Percentiles rank a stretch among this genome's conserved stretches.
Conservation (phyloP, 140 eudicot species). For the Cichorium intybus region DNA sequence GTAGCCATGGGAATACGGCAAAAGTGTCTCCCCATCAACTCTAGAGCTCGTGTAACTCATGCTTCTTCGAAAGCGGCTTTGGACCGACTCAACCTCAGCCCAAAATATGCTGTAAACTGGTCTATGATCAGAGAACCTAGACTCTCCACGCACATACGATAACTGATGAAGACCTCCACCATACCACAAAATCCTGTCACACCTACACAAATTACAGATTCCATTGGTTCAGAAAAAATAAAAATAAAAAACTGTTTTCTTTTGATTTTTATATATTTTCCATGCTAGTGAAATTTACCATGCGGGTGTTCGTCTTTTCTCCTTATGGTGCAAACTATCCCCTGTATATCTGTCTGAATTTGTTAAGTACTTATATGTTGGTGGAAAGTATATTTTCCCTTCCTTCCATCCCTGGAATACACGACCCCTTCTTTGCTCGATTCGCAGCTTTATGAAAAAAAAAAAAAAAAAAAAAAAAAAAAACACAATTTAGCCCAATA, state of each 20-base stretch:
- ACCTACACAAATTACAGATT: slow-evolving; percentile 41
- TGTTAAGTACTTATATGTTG: slow-evolving; percentile 84
- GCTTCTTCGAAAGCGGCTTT: slow-evolving; percentile 69
- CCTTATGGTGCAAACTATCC: slow-evolving; percentile 80
- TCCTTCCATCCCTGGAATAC: slow-evolving; percentile 90
- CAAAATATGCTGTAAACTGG: slow-evolving; percentile 87
- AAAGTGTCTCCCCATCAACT: slow-evolving; percentile 62
- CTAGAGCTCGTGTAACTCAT: slow-evolving; percentile 77
- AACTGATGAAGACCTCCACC: slow-evolving; percentile 89
- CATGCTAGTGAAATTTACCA: slow-evolving; percentile 45
- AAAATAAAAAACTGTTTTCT: not conserved
- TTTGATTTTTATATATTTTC: not conserved
- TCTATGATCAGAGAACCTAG: slow-evolving; percentile 86
- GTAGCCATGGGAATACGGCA: slow-evolving; percentile 85
- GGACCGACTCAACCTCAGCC: slow-evolving; percentile 92
- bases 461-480: slow-evolving; percentile 4
- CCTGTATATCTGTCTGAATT: slow-evolving; percentile 93
- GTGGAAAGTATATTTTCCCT: slow-evolving; percentile 94
- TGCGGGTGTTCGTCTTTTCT: slow-evolving; percentile 89
- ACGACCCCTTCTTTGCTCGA: slow-evolving; percentile 88
- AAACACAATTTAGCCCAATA: slow-evolving; percentile 3
- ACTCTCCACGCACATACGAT: slow-evolving; percentile 92
- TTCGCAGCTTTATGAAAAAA: slow-evolving; percentile 42
- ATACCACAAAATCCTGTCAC: slow-evolving; percentile 88
- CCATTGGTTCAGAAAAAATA: too few species aligned